Evolutionary conservation across 495 filamentous ascomycete species (phyloP), one percentile per base, ranked within the genome.

Genomic region (Neurospora intermedia): DNA sequence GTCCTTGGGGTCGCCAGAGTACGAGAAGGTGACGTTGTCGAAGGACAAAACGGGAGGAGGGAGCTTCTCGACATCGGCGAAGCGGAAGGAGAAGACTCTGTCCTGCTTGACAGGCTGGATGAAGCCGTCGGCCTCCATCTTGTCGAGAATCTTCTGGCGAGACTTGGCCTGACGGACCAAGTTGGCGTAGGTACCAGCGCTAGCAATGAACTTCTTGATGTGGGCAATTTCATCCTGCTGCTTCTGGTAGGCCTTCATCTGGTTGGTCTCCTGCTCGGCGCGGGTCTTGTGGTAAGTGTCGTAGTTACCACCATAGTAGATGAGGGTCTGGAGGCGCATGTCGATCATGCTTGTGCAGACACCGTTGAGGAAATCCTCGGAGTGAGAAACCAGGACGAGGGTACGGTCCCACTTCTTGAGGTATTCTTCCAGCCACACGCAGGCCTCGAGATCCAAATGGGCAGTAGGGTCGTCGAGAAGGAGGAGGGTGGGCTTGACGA

Each of bases 201-300:
- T 98, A 76, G 96, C 96, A 81, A 99, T 99, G 88, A 99, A 99
- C 85, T 98, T 97, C 89, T 99, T 99, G 89, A 99, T 99, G 86
- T 99, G 96, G 75, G 89, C 85, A 80, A 99, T 99, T 88, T 99
- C 96, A 73, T 99, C 96, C 81, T 99, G 96, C 80, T 99, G 96
- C 87, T 99, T 99, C 81, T 90, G 86, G 87, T 99, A 99, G 69
- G 96, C 95, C 86, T 98, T 99, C 89, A 89, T 91, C 86, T 99
- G 96, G 87, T 99, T 99, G 81, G 89, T 90, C 85, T 99, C 96
- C 84, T 98, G 93, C 80, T 99, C 96, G 41, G 86, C 83, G 73
- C 96, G 89, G 35, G 96, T 98, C 92, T 98, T 98, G 82, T 91
- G 87, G 87, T 99, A 97, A 43, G 95, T 92, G 83, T 99, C 96